These are phyloP conservation scores for Fusarium sp. DNA, from an alignment of 2,329 filamentous ascomycete genomes.

Conservation along the genomic window DNA sequence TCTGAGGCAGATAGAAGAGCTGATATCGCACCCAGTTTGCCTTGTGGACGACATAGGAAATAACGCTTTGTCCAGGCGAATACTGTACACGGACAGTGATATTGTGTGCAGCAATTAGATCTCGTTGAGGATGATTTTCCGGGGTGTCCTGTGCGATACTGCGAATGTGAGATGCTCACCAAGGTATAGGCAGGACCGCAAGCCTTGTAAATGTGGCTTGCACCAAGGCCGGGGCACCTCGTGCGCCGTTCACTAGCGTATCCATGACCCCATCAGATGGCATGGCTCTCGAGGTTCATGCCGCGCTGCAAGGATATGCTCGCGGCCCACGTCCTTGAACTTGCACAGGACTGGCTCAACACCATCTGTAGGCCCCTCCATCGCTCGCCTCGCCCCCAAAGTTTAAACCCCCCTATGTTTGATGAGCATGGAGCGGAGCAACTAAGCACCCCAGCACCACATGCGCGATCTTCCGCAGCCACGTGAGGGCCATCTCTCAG, in stretches of 20 bases:
- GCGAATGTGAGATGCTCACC: conserved; percentile 18
- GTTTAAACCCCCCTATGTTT: conserved; percentile 18
- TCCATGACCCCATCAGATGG: conserved; percentile 27
- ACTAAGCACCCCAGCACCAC: conserved; percentile 39
- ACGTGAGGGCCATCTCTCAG: conserved; percentile 43
- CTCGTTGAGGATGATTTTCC: conserved; percentile 8
- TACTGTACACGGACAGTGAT: not conserved
- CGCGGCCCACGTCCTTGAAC: conserved; percentile 6
- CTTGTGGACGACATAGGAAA: conserved; percentile 14
- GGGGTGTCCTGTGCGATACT: conserved; percentile 11
- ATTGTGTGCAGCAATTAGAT: not conserved
- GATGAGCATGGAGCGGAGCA: conserved; percentile 30
- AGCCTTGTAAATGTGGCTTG: conserved; percentile 37
- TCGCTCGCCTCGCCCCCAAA: conserved; percentile 23
- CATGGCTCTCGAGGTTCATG: conserved; percentile 33
- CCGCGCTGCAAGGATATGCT: conserved; percentile 1
- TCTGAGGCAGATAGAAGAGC: conserved; percentile 17
- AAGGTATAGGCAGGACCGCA: conserved; percentile 26
- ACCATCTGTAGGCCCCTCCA: not conserved
- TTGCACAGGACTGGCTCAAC: conserved; percentile 19
- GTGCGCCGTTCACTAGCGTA: conserved; percentile 42
- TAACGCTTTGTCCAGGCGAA: not conserved
- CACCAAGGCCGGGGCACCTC: conserved; percentile 44
- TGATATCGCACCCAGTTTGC: conserved; percentile 14
- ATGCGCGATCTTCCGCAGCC: conserved; percentile 49